Base-by-base conservation (phyloP, 1,284 basidiomycete genomes). In the Rhodotorula sp. region DNA sequence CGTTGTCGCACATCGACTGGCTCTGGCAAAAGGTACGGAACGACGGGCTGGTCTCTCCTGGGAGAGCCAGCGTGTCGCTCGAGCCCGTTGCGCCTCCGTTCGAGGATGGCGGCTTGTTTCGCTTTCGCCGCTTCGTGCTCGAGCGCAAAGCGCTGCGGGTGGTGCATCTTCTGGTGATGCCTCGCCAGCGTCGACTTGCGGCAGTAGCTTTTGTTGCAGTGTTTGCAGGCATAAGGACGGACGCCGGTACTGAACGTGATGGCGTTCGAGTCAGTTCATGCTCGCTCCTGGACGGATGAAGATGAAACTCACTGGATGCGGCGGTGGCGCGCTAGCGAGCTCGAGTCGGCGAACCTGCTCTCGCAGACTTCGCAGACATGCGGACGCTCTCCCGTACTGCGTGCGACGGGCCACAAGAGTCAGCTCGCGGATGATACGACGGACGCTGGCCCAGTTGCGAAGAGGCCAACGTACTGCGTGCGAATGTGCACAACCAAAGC, bases 71-170 rank as follows among this genome's bases (percentile, higher is more conserved):
- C 10, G 37, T 3, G 37, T 42, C 14, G 37, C 37, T 42, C 37
- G 37, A 42, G 37, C 37, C 37, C 37, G 37, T 42, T 42, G 37
- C 37, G 37, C 37, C 37, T 42, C 37, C 37, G 37, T 12, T 42
- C 10, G 37, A 42, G 37, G 10, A 42, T 42, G 37, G 37, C 37
- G 37, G 37, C 37, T 10, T 42, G 37, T 42, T 42, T 42, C 37
- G 37, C 37, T 10, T 42, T 42, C 10, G 37, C 37, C 37, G 37
- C 37, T 42, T 42, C 37, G 14, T 42, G 37, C 37, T 42, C 37
- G 24, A 79, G 70, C 3, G 80, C 80, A 57, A 75, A 76, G 30
- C 76, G 63, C 69, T 81, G 78, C 33, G 26, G 46, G 51, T 15
- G 20, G 30, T 55, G 46, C 15, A 33, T 59, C 15, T 42, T 42